phyloP scores from a whole-genome alignment of 352 stramenopile genomes.

The Globisporangium megalacanthum region DNA sequence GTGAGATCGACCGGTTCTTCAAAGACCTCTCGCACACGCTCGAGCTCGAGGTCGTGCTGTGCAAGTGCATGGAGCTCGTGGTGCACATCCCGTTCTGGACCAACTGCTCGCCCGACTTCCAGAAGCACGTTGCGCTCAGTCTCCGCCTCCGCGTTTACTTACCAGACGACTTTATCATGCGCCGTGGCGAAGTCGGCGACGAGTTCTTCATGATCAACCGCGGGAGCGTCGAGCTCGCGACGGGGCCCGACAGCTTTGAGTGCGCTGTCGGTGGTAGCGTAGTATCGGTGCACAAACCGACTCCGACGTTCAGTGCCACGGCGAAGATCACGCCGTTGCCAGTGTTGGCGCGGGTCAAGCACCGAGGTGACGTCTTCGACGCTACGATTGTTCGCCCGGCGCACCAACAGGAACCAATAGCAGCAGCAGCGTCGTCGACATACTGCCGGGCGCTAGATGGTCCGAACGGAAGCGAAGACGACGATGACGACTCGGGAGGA shows the following conservation, averaged over 20 bases:
- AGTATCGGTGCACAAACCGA: too few relatives aligned
- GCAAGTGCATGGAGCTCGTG: constrained; percentile 59
- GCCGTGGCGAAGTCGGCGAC: constrained; percentile 36
- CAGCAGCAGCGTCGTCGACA: too few relatives aligned
- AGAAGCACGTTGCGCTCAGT: constrained; percentile 46
- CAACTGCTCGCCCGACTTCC: constrained; percentile 40
- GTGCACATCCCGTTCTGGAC: constrained; percentile 34
- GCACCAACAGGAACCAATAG: too few relatives aligned
- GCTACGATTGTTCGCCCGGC: too few relatives aligned
- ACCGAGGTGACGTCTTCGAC: too few relatives aligned
- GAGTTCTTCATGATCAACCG: constrained; percentile 68
- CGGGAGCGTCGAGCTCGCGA: constrained; percentile 34
- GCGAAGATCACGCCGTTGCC: too few relatives aligned
- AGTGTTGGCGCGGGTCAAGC: too few relatives aligned
- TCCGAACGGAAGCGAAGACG: too few relatives aligned
- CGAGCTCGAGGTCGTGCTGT: constrained; percentile 53
- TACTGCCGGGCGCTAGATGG: too few relatives aligned
- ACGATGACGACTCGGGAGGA: too few relatives aligned
- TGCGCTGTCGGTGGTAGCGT: not conserved
- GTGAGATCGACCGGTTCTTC: constrained; percentile 38
- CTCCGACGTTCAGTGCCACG: too few relatives aligned
- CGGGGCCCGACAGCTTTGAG: constrained; percentile 15
- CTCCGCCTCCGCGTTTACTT: constrained; percentile 50
- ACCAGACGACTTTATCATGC: constrained; percentile 56
- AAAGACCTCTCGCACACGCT: constrained; percentile 53